Evolutionary conservation across 441 rosid species (phyloP).

Genomic region (Erodium texanum): DNA sequence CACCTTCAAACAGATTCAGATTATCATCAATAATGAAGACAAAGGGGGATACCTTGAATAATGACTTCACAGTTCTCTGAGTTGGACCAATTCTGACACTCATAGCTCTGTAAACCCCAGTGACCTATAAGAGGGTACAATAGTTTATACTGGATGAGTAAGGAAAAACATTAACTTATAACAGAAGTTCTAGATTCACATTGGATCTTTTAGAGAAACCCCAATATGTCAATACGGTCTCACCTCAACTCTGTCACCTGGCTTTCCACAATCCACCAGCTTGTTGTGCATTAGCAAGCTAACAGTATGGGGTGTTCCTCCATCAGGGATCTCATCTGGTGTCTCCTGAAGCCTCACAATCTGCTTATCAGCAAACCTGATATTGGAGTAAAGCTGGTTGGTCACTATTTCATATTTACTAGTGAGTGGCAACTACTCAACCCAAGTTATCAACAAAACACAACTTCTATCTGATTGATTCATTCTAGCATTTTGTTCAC

Average conservation of each 20-base stretch:
- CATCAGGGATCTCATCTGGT: slow-evolving; percentile 92
- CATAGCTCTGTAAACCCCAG: slow-evolving; percentile 95
- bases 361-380: slow-evolving; percentile 96
- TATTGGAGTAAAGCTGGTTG: background rate
- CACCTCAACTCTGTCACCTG: slow-evolving; percentile 96
- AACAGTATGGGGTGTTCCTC: slow-evolving; percentile 96
- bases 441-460: slow-evolving; percentile 8
- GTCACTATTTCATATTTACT: background rate
- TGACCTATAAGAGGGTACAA: slow-evolving; percentile 39
- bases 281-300: slow-evolving; percentile 96
- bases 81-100: slow-evolving; percentile 74
- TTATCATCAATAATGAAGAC: slow-evolving; percentile 2
- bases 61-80: slow-evolving; percentile 87
- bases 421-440: background rate
- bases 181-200: background rate
- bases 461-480: background rate
- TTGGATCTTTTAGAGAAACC: background rate
- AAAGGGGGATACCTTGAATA: slow-evolving; percentile 57
- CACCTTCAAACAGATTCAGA: slow-evolving; percentile 6
- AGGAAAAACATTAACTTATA: slow-evolving; percentile 12
- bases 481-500: background rate
- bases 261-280: slow-evolving; percentile 86
- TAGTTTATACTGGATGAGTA: slow-evolving; percentile 1
- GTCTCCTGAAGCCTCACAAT: slow-evolving; percentile 98
- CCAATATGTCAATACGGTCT: background rate